Conservation (phyloP, 257 asterid species). For the Ehretia macrophylla region DNA sequence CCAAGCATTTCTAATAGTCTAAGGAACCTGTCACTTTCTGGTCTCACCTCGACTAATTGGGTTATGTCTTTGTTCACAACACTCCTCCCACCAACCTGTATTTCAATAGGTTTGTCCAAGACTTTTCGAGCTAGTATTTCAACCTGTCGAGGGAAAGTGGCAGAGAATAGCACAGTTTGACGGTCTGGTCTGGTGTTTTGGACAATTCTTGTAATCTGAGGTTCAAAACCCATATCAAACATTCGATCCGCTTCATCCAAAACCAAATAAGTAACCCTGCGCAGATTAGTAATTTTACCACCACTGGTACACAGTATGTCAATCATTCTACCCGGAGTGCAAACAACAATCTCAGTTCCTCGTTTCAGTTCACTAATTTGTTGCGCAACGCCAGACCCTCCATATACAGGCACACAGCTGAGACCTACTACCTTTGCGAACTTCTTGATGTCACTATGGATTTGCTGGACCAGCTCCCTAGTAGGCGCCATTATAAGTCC, state of each 20-base stretch:
- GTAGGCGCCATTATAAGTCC: constrained; percentile 96
- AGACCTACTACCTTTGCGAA: constrained; percentile 69
- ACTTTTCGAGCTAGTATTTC: constrained; percentile 86
- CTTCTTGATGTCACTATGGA: constrained; percentile 72
- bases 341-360: constrained; percentile 87
- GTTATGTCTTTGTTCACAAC: constrained; percentile 90
- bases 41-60: constrained; percentile 87
- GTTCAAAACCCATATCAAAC: constrained; percentile 98
- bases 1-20: constrained; percentile 76
- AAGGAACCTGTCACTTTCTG: constrained; percentile 74
- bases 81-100: constrained; percentile 95
- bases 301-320: constrained; percentile 86
- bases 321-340: constrained; percentile 95
- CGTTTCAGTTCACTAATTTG: constrained; percentile 88
- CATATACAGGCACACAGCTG: constrained; percentile 82
- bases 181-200: constrained; percentile 89
- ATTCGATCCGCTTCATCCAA: constrained; percentile 96
- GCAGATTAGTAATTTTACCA: constrained; percentile 84
- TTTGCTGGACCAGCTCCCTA: constrained; percentile 91
- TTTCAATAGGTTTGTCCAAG: constrained; percentile 74
- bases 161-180: constrained; percentile 87
- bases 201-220: constrained; percentile 83
- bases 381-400: constrained; percentile 94
- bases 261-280: constrained; percentile 87
- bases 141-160: constrained; percentile 92